Evolutionary conservation across 192 early-diverging fungal species (phyloP).

Genomic region (Dimargaris cristalligena): DNA sequence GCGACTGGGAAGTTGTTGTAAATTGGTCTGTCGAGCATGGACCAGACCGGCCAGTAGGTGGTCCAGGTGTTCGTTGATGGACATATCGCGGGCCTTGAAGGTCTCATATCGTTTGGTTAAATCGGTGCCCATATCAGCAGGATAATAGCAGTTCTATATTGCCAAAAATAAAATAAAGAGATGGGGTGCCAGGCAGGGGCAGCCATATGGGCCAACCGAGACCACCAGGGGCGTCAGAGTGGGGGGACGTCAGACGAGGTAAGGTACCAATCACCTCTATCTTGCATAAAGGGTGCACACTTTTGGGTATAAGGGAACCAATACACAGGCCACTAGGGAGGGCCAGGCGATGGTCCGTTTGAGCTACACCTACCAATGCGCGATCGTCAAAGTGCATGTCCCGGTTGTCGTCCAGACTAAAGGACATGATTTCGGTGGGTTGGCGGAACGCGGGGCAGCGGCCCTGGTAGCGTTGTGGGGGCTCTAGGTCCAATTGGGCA

Average conservation of each 20-base stretch:
- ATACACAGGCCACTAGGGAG: no score
- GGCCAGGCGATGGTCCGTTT: no score
- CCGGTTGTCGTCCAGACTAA: constrained; percentile 42
- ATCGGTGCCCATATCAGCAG: constrained; percentile 19
- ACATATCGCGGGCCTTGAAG: constrained; percentile 42
- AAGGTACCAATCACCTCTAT: no score
- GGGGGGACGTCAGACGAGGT: no score
- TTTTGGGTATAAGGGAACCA: no score
- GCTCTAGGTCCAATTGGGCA: no score
- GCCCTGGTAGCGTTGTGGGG: no score
- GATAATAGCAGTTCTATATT: constrained; percentile 11
- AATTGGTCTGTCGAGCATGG: constrained; percentile 13
- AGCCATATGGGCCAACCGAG: no score
- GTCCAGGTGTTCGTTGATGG: constrained; percentile 61
- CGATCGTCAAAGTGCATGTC: constrained; percentile 41
- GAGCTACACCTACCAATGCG: constrained; percentile 29
- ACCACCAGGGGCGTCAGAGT: no score
- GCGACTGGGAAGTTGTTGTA: constrained; percentile 10
- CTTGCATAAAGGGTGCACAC: no score
- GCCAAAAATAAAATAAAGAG: no score
- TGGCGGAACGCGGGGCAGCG: constrained; percentile 31
- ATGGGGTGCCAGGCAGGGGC: no score
- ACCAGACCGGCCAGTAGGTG: constrained; percentile 49
- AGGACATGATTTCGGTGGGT: constrained; percentile 45
- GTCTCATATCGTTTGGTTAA: constrained; percentile 48